Percentiles rank a stretch among this genome's conserved stretches.
These are phyloP conservation scores for Ceratobasidium papillatum DNA, from an alignment of 1,284 basidiomycete species.

Conservation along the genomic window DNA sequence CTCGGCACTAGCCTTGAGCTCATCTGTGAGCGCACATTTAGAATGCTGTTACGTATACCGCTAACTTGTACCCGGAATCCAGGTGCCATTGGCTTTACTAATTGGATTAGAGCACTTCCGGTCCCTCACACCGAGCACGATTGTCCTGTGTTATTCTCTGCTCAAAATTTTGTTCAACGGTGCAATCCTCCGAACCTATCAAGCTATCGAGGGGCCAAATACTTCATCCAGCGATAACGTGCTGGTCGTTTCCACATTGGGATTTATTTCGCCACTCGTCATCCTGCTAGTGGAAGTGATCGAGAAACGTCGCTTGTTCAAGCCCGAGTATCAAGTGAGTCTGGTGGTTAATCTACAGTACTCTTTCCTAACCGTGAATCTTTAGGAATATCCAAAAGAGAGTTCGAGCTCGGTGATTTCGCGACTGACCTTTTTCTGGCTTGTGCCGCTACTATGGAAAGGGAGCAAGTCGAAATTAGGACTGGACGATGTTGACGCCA, in stretches of 20 bases:
- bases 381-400: constrained; percentile 10
- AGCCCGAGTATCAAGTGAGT: constrained; percentile 4
- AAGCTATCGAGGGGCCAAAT: neutral
- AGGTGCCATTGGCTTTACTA: neutral
- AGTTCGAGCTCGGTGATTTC: neutral
- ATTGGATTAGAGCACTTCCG: constrained; percentile 9
- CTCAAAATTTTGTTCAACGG: neutral
- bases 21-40: neutral
- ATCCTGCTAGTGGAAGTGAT: neutral
- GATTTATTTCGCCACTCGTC: neutral
- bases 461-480: constrained; percentile 7
- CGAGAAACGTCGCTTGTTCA: neutral
- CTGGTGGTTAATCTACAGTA: neutral
- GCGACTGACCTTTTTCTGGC: constrained; percentile 18
- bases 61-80: neutral
- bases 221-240: neutral
- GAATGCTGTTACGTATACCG: neutral
- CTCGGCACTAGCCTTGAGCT: neutral
- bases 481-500: constrained; percentile 15
- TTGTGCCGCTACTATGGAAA: constrained; percentile 21
- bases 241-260: neutral
- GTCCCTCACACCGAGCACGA: neutral
- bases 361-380: too few relatives aligned
- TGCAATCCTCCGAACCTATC: neutral
- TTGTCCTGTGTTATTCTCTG: neutral